A percentile compares a stretch with the other conserved stretches of the same genome.
phyloP scores from a whole-genome alignment of 75 land plant genomes.

The Cupressus sempervirens region DNA sequence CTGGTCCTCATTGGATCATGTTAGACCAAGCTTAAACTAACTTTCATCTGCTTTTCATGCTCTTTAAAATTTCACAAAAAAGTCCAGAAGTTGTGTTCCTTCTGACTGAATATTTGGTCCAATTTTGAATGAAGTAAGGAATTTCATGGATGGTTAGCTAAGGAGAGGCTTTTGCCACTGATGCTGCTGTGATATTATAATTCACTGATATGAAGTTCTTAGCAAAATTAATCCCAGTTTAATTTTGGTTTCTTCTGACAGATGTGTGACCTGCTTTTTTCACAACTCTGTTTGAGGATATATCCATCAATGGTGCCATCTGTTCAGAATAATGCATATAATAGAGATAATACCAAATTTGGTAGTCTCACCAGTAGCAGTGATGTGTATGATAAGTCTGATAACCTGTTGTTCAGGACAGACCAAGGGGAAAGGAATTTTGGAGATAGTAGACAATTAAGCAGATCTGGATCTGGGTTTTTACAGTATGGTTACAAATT shows the following conservation, averaged over 20 bases:
- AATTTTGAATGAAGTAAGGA: neutral
- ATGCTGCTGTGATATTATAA: neutral
- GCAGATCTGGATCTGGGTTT: slow-evolving; percentile 6
- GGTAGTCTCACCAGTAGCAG: slow-evolving; percentile 14
- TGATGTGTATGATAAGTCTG: slow-evolving; percentile 15
- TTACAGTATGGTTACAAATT: slow-evolving; percentile 29
- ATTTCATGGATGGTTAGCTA: neutral
- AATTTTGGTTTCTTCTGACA: slow-evolving; percentile 27
- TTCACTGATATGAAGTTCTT: neutral
- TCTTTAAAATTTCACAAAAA: neutral
- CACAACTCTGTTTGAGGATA: slow-evolving; percentile 80
- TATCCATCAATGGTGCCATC: slow-evolving; percentile 14
- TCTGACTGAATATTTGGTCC: neutral
- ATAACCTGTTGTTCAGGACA: neutral
- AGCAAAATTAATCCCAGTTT: neutral
- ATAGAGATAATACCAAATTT: slow-evolving; percentile 15
- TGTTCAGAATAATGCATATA: slow-evolving; percentile 11
- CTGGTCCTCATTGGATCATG: neutral
- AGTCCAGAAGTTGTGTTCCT: neutral
- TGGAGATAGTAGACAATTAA: slow-evolving; percentile 11
- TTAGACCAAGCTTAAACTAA: neutral
- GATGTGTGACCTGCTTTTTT: slow-evolving; percentile 96
- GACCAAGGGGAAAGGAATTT: slow-evolving; percentile 9
- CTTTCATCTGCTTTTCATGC: neutral
- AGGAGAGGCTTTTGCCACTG: neutral